Base-by-base conservation (phyloP, 345 rosid species). In the Cardamine resedifolia region DNA sequence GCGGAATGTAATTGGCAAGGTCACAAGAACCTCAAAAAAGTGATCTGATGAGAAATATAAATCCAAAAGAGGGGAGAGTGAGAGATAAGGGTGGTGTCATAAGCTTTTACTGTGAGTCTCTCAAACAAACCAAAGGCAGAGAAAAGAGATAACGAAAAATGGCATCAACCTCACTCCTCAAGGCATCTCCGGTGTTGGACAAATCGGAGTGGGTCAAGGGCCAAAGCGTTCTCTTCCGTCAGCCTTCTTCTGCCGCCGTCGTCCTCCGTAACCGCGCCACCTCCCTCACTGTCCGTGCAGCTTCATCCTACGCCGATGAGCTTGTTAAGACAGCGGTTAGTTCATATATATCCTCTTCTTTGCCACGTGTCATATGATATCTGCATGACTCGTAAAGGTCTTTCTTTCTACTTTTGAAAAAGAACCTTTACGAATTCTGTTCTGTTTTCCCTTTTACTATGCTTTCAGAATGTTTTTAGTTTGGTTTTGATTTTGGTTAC, bases 261-360 rank as follows among this genome's bases (percentile, higher is more conserved):
- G 72, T 86, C 50, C 71, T 86, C 60, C 83, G 84, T 78, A 76
- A 56, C 74, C 72, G 91, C 26, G 39, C 81, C 48, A 58, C 85
- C 48, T 36, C 92, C 3, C 79, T 91, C 64, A 71, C 88, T 69
- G 69, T 89, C 79, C 92, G 88, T 15, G 95, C 97, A 15, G 81
- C 85, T 48, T 82, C 97, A 53, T 79, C 97, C 72, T 94, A 94
- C 60, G 95, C 96, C 3, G 97, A 94, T 73, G 98, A 94, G 89
- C 98, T 94, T 53, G 83, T 94, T 76, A 88, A 89, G 85, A 94
- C 97, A 7, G 98, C 97, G 76, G 97, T 91, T 86, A 72, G 92
- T 74, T 9, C 52, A 16, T 26, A 58, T 26, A n/a, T 39, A 31
- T 12, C 12, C 27, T 44, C 31, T 36, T 58, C 7, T 36, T 28